Conservation (phyloP, 306 rosid genomes). For the Begonia loranthoides region DNA sequence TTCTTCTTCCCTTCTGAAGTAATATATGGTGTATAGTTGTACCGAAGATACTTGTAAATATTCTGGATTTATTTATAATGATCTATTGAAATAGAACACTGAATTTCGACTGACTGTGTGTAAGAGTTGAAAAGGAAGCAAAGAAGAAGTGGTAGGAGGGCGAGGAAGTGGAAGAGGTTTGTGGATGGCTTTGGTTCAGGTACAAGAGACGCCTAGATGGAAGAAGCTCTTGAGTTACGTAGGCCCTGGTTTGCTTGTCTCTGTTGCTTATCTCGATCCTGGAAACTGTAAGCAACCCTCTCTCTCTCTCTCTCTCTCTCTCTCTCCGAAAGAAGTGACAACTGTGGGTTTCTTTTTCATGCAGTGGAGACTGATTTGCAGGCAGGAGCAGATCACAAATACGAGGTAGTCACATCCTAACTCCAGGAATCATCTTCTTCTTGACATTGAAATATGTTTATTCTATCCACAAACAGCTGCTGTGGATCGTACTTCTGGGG, state of each 20-base stretch:
- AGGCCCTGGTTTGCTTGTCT: slow-evolving; percentile 12
- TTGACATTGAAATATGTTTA: too few relatives aligned
- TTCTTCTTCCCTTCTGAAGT: too few relatives aligned
- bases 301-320: neutral
- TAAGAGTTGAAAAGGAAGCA: too few relatives aligned
- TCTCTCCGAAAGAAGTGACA: neutral
- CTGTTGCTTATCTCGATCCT: slow-evolving; percentile 14
- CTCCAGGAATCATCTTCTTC: too few relatives aligned
- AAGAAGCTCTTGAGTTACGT: slow-evolving; percentile 8
- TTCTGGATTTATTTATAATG: too few relatives aligned
- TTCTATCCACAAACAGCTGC: slow-evolving; percentile 3
- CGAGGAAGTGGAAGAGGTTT: too few relatives aligned
- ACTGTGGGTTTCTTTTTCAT: neutral
- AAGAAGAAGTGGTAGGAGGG: too few relatives aligned
- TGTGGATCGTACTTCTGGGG: slow-evolving; percentile 13
- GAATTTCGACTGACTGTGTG: too few relatives aligned
- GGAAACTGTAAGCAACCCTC: slow-evolving; percentile 7
- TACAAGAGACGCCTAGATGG: slow-evolving; percentile 8
- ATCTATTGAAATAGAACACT: too few relatives aligned
- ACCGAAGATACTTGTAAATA: too few relatives aligned
- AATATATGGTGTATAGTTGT: too few relatives aligned
- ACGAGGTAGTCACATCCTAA: slow-evolving; percentile 4
- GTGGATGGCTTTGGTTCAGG: slow-evolving; percentile 9
- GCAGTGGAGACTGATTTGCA: slow-evolving; percentile 12
- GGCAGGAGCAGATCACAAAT: slow-evolving; percentile 13